Percentiles rank a stretch among this genome's conserved stretches.
phyloP scores from a whole-genome alignment of 1,139 yeast genomes.

The Suhomyces guaymorum region DNA sequence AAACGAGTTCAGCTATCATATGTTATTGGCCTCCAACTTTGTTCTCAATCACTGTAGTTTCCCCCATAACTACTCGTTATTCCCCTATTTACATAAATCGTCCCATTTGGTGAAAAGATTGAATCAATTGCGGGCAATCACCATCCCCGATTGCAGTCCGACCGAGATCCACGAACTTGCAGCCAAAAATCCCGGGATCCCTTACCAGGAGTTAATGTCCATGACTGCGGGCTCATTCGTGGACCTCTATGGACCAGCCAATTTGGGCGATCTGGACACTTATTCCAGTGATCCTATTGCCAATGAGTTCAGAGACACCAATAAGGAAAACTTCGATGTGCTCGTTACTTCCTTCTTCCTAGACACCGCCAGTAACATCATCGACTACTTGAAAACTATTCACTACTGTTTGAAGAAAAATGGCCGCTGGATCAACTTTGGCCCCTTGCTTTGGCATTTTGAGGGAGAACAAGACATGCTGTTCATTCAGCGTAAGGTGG shows the following conservation, averaged over 20 bases:
- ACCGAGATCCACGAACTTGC: slow-evolving; percentile 32
- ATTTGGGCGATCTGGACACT: slow-evolving; percentile 35
- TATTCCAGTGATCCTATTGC: slow-evolving; percentile 42
- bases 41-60: slow-evolving; percentile 56
- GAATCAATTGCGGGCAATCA: slow-evolving; percentile 51
- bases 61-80: slow-evolving; percentile 41
- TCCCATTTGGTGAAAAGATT: slow-evolving; percentile 48
- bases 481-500: slow-evolving; percentile 20
- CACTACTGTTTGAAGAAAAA: slow-evolving; percentile 50
- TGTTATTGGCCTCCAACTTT: slow-evolving; percentile 69
- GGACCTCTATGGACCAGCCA: slow-evolving; percentile 66
- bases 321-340: slow-evolving; percentile 47
- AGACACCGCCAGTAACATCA: slow-evolving; percentile 74
- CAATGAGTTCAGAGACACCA: slow-evolving; percentile 41
- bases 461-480: slow-evolving; percentile 52
- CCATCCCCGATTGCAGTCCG: slow-evolving; percentile 55
- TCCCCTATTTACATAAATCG: slow-evolving; percentile 57
- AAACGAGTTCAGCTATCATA: slow-evolving; percentile 80
- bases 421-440: slow-evolving; percentile 81
- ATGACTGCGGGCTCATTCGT: slow-evolving; percentile 81
- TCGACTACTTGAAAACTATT: slow-evolving; percentile 67
- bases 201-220: slow-evolving; percentile 60
- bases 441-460: slow-evolving; percentile 86
- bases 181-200: slow-evolving; percentile 37
- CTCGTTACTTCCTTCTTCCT: slow-evolving; percentile 75